A percentile compares a stretch with the other conserved stretches of the same genome.
phyloP scores from a whole-genome alignment of 2,329 filamentous ascomycete genomes.

The Chalara sp. region DNA sequence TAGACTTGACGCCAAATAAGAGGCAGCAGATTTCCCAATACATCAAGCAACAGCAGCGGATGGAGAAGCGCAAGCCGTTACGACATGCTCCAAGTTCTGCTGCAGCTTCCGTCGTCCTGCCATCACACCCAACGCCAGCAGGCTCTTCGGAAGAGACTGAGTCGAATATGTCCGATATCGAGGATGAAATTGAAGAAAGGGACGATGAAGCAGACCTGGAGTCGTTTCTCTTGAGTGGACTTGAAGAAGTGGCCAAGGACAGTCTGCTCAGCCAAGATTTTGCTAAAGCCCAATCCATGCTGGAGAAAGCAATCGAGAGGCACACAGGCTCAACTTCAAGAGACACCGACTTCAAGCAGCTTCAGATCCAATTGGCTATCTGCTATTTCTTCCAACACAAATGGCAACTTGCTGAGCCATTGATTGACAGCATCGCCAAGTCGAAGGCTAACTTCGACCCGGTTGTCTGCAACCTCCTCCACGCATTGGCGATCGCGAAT shows the following conservation, averaged over 20 bases:
- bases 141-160: not conserved
- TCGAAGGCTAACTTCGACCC: slow-evolving; percentile 8
- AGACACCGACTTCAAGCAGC: slow-evolving; percentile 5
- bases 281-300: slow-evolving; percentile 17
- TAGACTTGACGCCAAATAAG: slow-evolving; percentile 11
- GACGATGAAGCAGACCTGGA: slow-evolving; percentile 16
- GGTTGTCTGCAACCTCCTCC: slow-evolving; percentile 19
- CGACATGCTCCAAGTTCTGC: not conserved
- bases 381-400: slow-evolving; percentile 19
- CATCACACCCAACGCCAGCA: not conserved
- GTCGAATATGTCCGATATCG: slow-evolving; percentile 2
- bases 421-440: slow-evolving; percentile 11
- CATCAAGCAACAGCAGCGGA: slow-evolving; percentile 3
- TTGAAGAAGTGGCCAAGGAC: slow-evolving; percentile 19
- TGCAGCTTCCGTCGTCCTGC: not conserved
- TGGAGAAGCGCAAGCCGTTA: not conserved
- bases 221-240: slow-evolving; percentile 12
- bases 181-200: slow-evolving; percentile 7
- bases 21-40: slow-evolving; percentile 14
- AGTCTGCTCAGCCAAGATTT: slow-evolving; percentile 18
- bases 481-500: slow-evolving; percentile 18
- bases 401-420: slow-evolving; percentile 16
- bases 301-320: slow-evolving; percentile 14
- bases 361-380: slow-evolving; percentile 18
- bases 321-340: slow-evolving; percentile 1